Conservation (phyloP, 2,329 filamentous ascomycete species). For the Botrytis medusae region DNA sequence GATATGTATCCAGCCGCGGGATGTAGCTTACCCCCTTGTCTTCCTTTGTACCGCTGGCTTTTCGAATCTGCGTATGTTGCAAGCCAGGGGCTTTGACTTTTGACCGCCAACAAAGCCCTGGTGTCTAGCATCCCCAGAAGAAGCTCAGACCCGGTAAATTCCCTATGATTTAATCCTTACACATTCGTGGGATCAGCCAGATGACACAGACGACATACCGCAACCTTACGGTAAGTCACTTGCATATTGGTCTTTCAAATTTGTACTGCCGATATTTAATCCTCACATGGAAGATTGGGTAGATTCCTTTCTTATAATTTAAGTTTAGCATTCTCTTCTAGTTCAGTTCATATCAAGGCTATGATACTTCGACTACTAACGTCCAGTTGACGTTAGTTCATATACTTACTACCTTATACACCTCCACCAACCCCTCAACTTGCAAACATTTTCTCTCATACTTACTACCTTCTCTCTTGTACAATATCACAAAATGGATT, state of each 20-base stretch:
- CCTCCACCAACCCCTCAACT: conserved; percentile 20
- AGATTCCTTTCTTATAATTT: conserved; percentile 31
- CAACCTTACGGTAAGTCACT: conserved; percentile 37
- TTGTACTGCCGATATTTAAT: conserved; percentile 39
- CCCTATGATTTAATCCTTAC: conserved; percentile 25
- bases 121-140: conserved; percentile 35
- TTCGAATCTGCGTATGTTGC: conserved; percentile 34
- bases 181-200: conserved; percentile 36
- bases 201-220: conserved; percentile 41
- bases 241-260: conserved; percentile 38
- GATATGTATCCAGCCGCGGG: conserved; percentile 22
- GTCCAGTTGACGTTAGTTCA: conserved; percentile 24
- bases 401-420: conserved; percentile 14
- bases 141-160: conserved; percentile 38
- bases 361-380: conserved; percentile 29
- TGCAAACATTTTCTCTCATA: conserved; percentile 7
- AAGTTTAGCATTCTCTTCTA: conserved; percentile 29
- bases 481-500: conserved; percentile 34
- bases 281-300: conserved; percentile 29
- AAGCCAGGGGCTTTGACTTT: conserved; percentile 37
- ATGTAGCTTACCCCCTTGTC: conserved; percentile 20
- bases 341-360: conserved; percentile 27
- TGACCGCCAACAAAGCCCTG: conserved; percentile 36
- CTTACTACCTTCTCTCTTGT: not conserved
- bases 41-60: conserved; percentile 32